phyloP scores from a whole-genome alignment of 1,284 basidiomycete species.

The Cutaneotrichosporon daszewskae region DNA sequence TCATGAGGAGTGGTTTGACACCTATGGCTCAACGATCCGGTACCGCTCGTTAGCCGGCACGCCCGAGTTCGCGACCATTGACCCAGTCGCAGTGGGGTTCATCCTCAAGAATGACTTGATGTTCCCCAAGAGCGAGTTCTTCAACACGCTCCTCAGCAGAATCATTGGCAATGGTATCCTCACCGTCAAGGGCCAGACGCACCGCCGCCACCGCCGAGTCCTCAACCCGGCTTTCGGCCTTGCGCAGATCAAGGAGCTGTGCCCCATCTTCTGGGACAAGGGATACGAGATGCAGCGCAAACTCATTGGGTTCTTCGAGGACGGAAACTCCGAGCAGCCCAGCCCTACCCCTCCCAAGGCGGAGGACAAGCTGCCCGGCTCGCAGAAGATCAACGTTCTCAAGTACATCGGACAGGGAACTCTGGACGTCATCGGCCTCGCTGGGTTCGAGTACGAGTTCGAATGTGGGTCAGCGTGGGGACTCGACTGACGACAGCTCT shows the following conservation, averaged over 20 bases:
- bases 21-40: conserved; percentile 23
- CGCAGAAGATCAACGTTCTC: conserved; percentile 52
- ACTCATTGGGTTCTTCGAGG: conserved; percentile 60
- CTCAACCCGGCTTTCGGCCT: conserved; percentile 45
- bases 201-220: conserved; percentile 53
- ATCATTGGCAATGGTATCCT: conserved; percentile 17
- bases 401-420: conserved; percentile 59
- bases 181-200: conserved; percentile 50
- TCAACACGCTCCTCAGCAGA: not conserved
- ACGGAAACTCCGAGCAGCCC: conserved; percentile 30
- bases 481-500: conserved; percentile 4
- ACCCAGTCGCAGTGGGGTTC: not conserved
- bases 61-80: conserved; percentile 50
- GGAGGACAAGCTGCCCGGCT: conserved; percentile 6
- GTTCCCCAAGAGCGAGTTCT: not conserved
- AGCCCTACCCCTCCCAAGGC: conserved; percentile 14
- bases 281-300: conserved; percentile 37
- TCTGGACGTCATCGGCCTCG: conserved; percentile 62
- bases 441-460: conserved; percentile 61
- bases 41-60: conserved; percentile 16
- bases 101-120: not conserved
- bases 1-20: conserved; percentile 20
- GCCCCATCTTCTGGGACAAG: conserved; percentile 61
- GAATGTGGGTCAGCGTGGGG: not conserved
- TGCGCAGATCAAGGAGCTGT: conserved; percentile 36